phyloP scores from a whole-genome alignment of 768 basidiomycete species.

The Suillus subaureus region DNA sequence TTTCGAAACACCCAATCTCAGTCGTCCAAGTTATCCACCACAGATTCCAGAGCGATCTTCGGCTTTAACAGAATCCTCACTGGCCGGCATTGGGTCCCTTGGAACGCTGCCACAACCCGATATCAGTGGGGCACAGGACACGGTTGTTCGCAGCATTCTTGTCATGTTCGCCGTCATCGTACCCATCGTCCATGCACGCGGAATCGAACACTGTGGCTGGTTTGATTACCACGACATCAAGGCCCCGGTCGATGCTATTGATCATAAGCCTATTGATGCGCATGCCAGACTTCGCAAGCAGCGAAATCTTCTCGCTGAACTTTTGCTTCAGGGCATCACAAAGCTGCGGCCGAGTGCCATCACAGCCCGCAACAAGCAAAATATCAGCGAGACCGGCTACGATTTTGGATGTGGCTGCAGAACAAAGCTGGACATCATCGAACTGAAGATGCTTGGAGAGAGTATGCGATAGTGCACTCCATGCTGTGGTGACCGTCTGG shows the following conservation, averaged over 20 bases:
- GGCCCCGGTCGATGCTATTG: slow-evolving; percentile 33
- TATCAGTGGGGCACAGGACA: slow-evolving; percentile 40
- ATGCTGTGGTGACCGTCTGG: slow-evolving; percentile 46
- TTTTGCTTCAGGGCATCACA: slow-evolving; percentile 41
- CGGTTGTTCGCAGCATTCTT: slow-evolving; percentile 15
- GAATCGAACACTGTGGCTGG: slow-evolving; percentile 29
- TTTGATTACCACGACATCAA: slow-evolving; percentile 30
- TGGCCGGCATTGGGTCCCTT: slow-evolving; percentile 24
- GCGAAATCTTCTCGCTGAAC: slow-evolving; percentile 45
- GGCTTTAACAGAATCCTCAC: slow-evolving; percentile 38
- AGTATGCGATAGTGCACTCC: slow-evolving; percentile 43
- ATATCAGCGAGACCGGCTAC: slow-evolving; percentile 31
- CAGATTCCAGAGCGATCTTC: slow-evolving; percentile 41
- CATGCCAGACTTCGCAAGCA: slow-evolving; percentile 48
- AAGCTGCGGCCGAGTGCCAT: slow-evolving; percentile 27
- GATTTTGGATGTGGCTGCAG: slow-evolving; percentile 26
- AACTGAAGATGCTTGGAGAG: slow-evolving; percentile 26
- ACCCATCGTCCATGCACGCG: slow-evolving; percentile 34
- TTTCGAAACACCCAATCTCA: slow-evolving; percentile 13
- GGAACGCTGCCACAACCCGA: slow-evolving; percentile 37
- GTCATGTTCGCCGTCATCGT: slow-evolving; percentile 27
- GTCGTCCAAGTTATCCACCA: slow-evolving; percentile 37
- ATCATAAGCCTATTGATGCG: slow-evolving; percentile 45
- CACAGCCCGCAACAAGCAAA: slow-evolving; percentile 31
- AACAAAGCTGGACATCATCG: slow-evolving; percentile 25